Evolutionary conservation across 768 basidiomycete species (phyloP).

Genomic region (Boletus huronensis): DNA sequence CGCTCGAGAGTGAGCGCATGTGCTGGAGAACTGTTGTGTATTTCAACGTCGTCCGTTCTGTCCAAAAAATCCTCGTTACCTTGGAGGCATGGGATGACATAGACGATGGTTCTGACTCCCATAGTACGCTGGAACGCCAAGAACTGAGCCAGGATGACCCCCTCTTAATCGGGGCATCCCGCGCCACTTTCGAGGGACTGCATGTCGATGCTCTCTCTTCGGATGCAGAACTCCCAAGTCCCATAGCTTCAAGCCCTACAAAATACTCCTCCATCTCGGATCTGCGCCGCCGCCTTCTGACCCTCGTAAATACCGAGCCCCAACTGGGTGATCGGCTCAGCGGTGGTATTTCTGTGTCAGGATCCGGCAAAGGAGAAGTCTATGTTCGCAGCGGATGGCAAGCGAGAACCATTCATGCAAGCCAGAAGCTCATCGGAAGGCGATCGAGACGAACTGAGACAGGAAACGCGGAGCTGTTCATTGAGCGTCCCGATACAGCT

Average conservation of each 20-base stretch:
- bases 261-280: slow-evolving; percentile 41
- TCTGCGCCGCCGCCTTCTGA: slow-evolving; percentile 56
- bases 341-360: slow-evolving; percentile 68
- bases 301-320: slow-evolving; percentile 58
- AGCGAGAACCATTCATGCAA: slow-evolving; percentile 57
- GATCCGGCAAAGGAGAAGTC: slow-evolving; percentile 72
- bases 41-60: slow-evolving; percentile 69
- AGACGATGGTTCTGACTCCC: slow-evolving; percentile 48
- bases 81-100: slow-evolving; percentile 61
- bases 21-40: slow-evolving; percentile 75
- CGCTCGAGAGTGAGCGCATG: slow-evolving; percentile 62
- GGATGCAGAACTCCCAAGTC: slow-evolving; percentile 11
- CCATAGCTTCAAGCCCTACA: slow-evolving; percentile 15
- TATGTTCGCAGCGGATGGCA: slow-evolving; percentile 84
- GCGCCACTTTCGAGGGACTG: slow-evolving; percentile 9
- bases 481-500: slow-evolving; percentile 27
- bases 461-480: slow-evolving; percentile 27
- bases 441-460: slow-evolving; percentile 23
- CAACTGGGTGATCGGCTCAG: slow-evolving; percentile 69
- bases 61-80: slow-evolving; percentile 64
- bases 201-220: slow-evolving; percentile 6
- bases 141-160: slow-evolving; percentile 28
- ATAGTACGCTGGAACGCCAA: slow-evolving; percentile 32
- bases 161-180: slow-evolving; percentile 13
- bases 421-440: slow-evolving; percentile 33